Evolutionary conservation across 2,329 filamentous ascomycete species (phyloP), one percentile per base, ranked within the genome.

Genomic region (Nannizzia gypsea): DNA sequence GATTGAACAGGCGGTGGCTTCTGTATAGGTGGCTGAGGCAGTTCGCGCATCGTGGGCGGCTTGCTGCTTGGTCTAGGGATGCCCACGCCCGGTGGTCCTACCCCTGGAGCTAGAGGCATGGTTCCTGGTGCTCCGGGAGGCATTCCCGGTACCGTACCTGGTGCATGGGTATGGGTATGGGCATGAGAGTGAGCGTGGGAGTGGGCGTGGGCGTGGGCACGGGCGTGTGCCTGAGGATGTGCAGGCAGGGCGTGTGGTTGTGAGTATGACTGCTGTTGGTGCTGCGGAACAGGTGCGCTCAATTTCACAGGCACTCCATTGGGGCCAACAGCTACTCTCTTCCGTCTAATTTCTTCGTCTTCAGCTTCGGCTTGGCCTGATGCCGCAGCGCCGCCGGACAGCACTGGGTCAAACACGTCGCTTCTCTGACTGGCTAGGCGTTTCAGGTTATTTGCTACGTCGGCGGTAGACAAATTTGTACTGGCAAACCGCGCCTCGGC

Each of bases 361-460:
- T 86, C 80, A 85, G 86, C 15, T 83, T 80, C 1, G 81, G 78
- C n/a, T 57, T 13, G 31, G 31, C 20, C 57, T 8, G 59, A 31
- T 36, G 44, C 6, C 36, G n/a, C 24, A 3, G 54, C 56, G 54
- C 13, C 60, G 50, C 31, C 24, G 13, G 57, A 50, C 3, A 56
- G 28, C 42, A 72, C 69, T 6, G 72, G 76, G 66, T 96, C 91
- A 66, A 96, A 96, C 17, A 96, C 82, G 68, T 96, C 92, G 65
- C 82, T 87, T 54, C 92, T 83, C 72, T 95, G 89, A 65, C 89
- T 91, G 24, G 91, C 90, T 57, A 97, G 80, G n/a, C 92, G 86
- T 78, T 97, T 97, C 64, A 97, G 81, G 71, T 97, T 96, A 72
- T 90, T 91, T 57, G 90, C 91, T 52, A 95, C 90, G 66, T 97